phyloP scores from a whole-genome alignment of 116 monocot species.

The Posidonia oceanica region DNA sequence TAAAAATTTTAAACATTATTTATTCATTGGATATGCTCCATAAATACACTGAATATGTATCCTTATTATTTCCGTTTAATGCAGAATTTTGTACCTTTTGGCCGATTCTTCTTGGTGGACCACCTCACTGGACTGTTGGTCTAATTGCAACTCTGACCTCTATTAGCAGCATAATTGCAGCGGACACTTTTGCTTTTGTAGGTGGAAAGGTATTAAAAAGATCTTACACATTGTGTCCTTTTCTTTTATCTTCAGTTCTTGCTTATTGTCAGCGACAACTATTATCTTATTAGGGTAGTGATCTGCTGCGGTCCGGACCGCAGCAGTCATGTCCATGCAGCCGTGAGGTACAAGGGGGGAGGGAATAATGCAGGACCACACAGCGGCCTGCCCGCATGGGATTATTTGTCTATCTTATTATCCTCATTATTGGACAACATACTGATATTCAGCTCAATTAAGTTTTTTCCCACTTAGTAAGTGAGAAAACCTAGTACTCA shows the following conservation, averaged over 20 bases:
- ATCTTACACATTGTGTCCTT: background rate
- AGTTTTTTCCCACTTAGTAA: too few relatives aligned
- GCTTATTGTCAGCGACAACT: background rate
- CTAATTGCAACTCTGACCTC: conserved; percentile 81
- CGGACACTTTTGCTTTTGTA: conserved; percentile 88
- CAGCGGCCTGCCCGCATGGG: too few relatives aligned
- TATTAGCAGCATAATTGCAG: conserved; percentile 86
- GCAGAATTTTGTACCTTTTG: conserved; percentile 63
- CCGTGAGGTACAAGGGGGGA: too few relatives aligned
- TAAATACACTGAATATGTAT: background rate
- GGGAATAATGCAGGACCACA: too few relatives aligned
- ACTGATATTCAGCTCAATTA: too few relatives aligned
- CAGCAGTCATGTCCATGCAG: too few relatives aligned
- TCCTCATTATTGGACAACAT: too few relatives aligned
- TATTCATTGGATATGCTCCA: background rate
- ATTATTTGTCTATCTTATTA: background rate
- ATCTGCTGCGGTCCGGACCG: background rate
- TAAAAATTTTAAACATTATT: background rate
- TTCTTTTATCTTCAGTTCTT: background rate
- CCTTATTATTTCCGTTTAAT: background rate
- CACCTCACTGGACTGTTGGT: conserved; percentile 93
- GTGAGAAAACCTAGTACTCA: too few relatives aligned
- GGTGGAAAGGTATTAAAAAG: conserved; percentile 68
- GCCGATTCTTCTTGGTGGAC: conserved; percentile 85
- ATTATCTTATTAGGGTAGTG: background rate